phyloP scores from a whole-genome alignment of 1,139 yeast species.

The Saccharomyces pastorianus region DNA sequence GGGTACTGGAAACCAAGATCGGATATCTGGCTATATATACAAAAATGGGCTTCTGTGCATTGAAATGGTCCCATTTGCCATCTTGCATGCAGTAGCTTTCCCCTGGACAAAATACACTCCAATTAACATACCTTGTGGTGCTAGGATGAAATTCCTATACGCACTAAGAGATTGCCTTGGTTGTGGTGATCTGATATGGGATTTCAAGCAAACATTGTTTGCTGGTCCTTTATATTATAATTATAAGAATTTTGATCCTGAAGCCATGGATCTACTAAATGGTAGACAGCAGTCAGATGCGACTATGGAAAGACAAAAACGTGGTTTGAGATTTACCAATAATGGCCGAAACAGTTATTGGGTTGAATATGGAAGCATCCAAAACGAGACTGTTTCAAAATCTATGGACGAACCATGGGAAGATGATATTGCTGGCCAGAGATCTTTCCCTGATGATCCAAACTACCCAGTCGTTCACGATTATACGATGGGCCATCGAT shows the following conservation, averaged over 20 bases:
- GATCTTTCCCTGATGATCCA: constrained; percentile 30
- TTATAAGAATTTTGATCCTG: constrained; percentile 75
- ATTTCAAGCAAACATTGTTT: constrained; percentile 63
- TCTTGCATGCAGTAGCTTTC: constrained; percentile 83
- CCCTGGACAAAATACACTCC: constrained; percentile 66
- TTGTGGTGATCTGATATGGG: constrained; percentile 63
- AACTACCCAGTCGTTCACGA: constrained; percentile 54
- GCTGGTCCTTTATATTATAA: constrained; percentile 61
- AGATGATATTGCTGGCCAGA: constrained; percentile 31
- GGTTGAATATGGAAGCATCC: constrained; percentile 37
- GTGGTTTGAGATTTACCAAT: constrained; percentile 73
- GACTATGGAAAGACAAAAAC: constrained; percentile 63
- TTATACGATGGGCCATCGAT: constrained; percentile 33
- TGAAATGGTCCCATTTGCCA: constrained; percentile 78
- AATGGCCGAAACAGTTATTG: constrained; percentile 81
- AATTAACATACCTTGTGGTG: constrained; percentile 53
- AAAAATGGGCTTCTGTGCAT: constrained; percentile 77
- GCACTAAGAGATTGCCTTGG: constrained; percentile 78
- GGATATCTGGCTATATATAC: constrained; percentile 41
- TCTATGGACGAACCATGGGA: constrained; percentile 41
- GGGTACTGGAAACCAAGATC: constrained; percentile 9
- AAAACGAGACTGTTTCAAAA: constrained; percentile 25
- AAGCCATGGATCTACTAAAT: constrained; percentile 38
- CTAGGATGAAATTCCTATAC: constrained; percentile 48
- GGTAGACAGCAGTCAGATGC: constrained; percentile 36